Conservation (phyloP, 1,139 yeast genomes). For the Nadsonia starkeyi-henricii region DNA sequence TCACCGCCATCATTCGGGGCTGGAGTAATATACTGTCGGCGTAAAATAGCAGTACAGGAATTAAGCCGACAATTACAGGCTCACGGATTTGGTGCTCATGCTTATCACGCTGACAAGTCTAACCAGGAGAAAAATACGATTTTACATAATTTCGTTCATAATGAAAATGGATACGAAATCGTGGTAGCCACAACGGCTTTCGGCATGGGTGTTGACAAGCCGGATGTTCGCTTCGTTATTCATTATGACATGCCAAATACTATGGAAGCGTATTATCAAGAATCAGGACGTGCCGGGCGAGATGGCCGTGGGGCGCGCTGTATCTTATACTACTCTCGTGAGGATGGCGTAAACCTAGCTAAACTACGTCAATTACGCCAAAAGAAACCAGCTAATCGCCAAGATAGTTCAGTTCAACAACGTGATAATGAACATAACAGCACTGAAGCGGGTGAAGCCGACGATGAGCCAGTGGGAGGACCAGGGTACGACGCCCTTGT, state of each 20-base stretch:
- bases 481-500: slow-evolving; percentile 37
- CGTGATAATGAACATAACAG: slow-evolving; percentile 32
- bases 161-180: slow-evolving; percentile 16
- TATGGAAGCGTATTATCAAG: slow-evolving; percentile 84
- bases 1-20: slow-evolving; percentile 22
- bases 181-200: slow-evolving; percentile 74
- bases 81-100: slow-evolving; percentile 49
- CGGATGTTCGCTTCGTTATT: slow-evolving; percentile 77
- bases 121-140: slow-evolving; percentile 49
- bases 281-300: slow-evolving; percentile 91
- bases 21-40: slow-evolving; percentile 81
- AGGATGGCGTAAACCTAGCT: slow-evolving; percentile 23
- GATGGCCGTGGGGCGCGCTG: slow-evolving; percentile 73
- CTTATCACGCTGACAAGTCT: slow-evolving; percentile 75
- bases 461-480: slow-evolving; percentile 5
- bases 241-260: slow-evolving; percentile 77
- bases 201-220: slow-evolving; percentile 94
- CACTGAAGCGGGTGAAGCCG: not conserved
- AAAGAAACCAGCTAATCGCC: slow-evolving; percentile 35
- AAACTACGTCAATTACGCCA: not conserved
- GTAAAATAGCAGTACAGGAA: slow-evolving; percentile 68
- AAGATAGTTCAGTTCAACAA: slow-evolving; percentile 34
- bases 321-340: slow-evolving; percentile 45
- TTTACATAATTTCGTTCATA: slow-evolving; percentile 51
- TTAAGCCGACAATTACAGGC: slow-evolving; percentile 44